phyloP scores from a whole-genome alignment of 1,284 basidiomycete genomes.

The Apiotrichum mycotoxinovorans region DNA sequence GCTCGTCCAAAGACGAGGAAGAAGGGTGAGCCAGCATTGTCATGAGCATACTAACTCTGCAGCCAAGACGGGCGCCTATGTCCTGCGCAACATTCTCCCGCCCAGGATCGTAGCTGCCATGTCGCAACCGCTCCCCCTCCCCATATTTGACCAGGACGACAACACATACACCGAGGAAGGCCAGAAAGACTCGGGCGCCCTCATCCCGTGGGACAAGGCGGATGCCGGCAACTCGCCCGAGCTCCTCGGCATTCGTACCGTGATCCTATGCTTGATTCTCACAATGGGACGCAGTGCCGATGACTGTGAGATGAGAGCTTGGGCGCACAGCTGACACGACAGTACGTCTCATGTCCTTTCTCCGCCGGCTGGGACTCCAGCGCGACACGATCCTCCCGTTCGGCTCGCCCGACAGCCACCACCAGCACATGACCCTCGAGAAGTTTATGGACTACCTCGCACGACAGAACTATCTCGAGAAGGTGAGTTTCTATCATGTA shows the following conservation, averaged over 20 bases:
- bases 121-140: slow-evolving; percentile 30
- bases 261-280: slow-evolving; percentile 46
- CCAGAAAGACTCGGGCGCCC: slow-evolving; percentile 39
- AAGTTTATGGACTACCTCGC: slow-evolving; percentile 43
- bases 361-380: slow-evolving; percentile 37
- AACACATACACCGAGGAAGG: slow-evolving; percentile 6
- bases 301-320: slow-evolving; percentile 32
- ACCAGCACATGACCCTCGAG: slow-evolving; percentile 34
- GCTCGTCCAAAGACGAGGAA: slow-evolving; percentile 7
- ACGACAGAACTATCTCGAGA: slow-evolving; percentile 45
- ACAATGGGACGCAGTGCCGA: slow-evolving; percentile 30
- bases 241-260: slow-evolving; percentile 42
- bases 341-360: slow-evolving; percentile 34
- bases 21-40: slow-evolving; percentile 12
- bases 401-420: slow-evolving; percentile 27
- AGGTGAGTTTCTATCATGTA: slow-evolving; percentile 16
- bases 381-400: slow-evolving; percentile 41
- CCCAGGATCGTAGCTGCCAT: slow-evolving; percentile 26
- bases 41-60: slow-evolving; percentile 3
- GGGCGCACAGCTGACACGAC: background rate
- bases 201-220: slow-evolving; percentile 44
- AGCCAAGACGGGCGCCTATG: slow-evolving; percentile 29
- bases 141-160: slow-evolving; percentile 10
- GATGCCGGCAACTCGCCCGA: slow-evolving; percentile 28
- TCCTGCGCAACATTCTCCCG: slow-evolving; percentile 42